Conservation (phyloP, 768 basidiomycete species). For the Boletus reticuloceps region DNA sequence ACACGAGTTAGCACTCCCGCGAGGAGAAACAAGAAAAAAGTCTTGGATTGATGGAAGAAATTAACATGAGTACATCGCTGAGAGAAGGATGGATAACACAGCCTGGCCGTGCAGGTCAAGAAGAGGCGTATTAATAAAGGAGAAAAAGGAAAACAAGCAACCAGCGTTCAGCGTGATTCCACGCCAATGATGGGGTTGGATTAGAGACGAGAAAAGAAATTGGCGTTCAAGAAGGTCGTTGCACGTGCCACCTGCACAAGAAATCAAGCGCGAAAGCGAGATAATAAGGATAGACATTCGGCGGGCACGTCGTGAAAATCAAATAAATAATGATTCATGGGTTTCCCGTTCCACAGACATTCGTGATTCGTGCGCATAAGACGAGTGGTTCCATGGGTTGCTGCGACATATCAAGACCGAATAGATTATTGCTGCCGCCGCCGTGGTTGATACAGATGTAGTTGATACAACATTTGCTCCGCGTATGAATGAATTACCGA, state of each 20-base stretch:
- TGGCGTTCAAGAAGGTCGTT: slow-evolving; percentile 3
- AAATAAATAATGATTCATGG: slow-evolving; percentile 18
- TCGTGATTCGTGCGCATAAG: slow-evolving; percentile 27
- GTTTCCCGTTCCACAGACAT: slow-evolving; percentile 20
- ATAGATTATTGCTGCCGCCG: slow-evolving; percentile 29
- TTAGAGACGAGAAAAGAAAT: neutral
- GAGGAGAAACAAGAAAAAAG: neutral
- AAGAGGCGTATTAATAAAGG: neutral
- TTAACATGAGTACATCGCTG: slow-evolving; percentile 16
- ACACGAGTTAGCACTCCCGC: neutral
- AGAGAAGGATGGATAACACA: slow-evolving; percentile 9
- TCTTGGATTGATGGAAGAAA: slow-evolving; percentile 13
- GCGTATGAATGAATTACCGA: slow-evolving; percentile 21
- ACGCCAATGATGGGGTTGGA: neutral
- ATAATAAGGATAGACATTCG: slow-evolving; percentile 30
- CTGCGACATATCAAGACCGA: slow-evolving; percentile 21
- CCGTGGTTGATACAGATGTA: slow-evolving; percentile 34
- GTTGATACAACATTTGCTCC: slow-evolving; percentile 35
- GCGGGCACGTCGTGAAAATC: slow-evolving; percentile 12
- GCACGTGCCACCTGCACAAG: slow-evolving; percentile 13
- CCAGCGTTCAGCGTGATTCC: slow-evolving; percentile 9
- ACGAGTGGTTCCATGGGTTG: slow-evolving; percentile 20
- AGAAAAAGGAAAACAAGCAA: neutral
- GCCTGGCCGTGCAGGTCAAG: slow-evolving; percentile 25
- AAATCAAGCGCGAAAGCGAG: slow-evolving; percentile 19